Percentiles rank a stretch among this genome's conserved stretches.
phyloP scores from a whole-genome alignment of 805 yeast genomes.

The Spathaspora boniae region DNA sequence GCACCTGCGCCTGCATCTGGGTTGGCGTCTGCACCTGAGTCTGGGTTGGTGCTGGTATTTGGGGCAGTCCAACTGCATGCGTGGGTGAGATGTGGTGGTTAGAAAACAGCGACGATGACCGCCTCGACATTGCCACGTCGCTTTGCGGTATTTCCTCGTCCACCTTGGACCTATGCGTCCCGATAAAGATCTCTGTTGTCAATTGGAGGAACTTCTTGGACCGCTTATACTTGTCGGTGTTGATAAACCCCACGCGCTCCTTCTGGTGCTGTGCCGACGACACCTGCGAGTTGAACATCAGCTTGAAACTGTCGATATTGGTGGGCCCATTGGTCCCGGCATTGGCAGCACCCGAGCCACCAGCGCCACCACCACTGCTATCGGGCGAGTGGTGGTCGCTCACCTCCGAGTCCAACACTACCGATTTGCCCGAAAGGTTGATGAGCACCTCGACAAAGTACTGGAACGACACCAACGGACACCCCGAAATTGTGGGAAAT shows the following conservation, averaged over 20 bases:
- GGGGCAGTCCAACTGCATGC: no score
- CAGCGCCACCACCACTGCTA: slow-evolving; percentile 1
- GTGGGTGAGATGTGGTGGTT: no score
- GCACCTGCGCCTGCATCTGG: no score
- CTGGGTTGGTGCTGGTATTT: no score
- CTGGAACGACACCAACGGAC: slow-evolving; percentile 72
- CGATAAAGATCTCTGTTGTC: slow-evolving; percentile 75
- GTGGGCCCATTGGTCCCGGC: slow-evolving; percentile 6
- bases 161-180: slow-evolving; percentile 58
- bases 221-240: slow-evolving; percentile 76
- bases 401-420: slow-evolving; percentile 21
- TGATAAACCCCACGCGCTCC: slow-evolving; percentile 49
- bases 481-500: slow-evolving; percentile 76
- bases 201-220: slow-evolving; percentile 76
- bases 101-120: slow-evolving; percentile 10
- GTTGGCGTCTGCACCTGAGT: no score
- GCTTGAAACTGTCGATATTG: slow-evolving; percentile 14
- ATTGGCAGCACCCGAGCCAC: slow-evolving; percentile 1
- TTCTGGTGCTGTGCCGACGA: slow-evolving; percentile 19
- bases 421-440: slow-evolving; percentile 66
- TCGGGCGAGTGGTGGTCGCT: slow-evolving; percentile 3
- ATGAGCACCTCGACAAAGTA: slow-evolving; percentile 80
- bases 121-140: slow-evolving; percentile 8
- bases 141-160: slow-evolving; percentile 1
- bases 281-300: slow-evolving; percentile 21